Evolutionary conservation across 768 basidiomycete genomes (phyloP), one percentile per base, ranked within the genome.

Genomic region (Stropharia rugosoannulata): DNA sequence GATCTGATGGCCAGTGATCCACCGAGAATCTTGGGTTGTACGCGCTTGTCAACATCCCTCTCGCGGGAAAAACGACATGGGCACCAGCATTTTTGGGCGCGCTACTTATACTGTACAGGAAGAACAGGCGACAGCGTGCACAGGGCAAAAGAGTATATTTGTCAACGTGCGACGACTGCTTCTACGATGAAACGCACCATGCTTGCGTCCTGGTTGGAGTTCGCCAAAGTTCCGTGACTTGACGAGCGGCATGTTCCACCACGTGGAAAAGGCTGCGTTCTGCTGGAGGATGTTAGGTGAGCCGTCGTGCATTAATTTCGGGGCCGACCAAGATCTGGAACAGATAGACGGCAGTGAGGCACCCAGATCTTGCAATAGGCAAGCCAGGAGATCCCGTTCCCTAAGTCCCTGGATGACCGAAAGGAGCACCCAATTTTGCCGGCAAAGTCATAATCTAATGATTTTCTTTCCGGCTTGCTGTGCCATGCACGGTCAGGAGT

Each of bases 401-500:
- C 63, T 63, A 64, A 64, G 57, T 55, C 55, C 45, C 41, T 59
- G 58, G 60, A 65, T 66, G 66, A 63, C 65, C 68, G 61, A 69
- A 71, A 66, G 67, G 66, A 66, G 68, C 61, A 66, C 65, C 62
- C 62, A 62, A 62, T 67, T 66, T 65, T 66, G 64, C 67, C 65
- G 66, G 64, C 57, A 60, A 61, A 55, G 56, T 64, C 62, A 66
- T 66, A 63, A 65, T 66, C 58, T 62, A 52, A 62, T 64, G 67
- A 66, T 70, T 69, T 68, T 62, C 62, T 62, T 36, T 65, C 59
- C 68, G 60, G 63, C 52, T 64, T 55, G 59, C 51, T 61, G 58
- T 62, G 62, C 58, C 65, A 65, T 66, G 62, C 62, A 56, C 41
- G 55, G 61, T 54, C 63, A 61, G 61, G 59, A 60, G 54, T 69